phyloP scores from a whole-genome alignment of 1,284 basidiomycete species.

The Pterula multifida region DNA sequence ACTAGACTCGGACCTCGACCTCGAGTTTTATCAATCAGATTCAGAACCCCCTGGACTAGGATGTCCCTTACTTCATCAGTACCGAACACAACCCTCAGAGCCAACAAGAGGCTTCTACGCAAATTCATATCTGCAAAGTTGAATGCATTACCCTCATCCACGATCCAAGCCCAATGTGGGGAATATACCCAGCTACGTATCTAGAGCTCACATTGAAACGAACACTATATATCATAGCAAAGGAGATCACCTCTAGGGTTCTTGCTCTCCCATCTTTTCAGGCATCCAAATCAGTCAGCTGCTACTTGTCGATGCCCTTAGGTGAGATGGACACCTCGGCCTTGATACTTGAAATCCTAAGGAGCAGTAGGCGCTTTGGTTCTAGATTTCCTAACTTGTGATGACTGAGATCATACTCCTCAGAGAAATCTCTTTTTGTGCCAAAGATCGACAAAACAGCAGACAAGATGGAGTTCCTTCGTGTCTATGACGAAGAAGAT shows the following conservation, averaged over 20 bases:
- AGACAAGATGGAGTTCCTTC: constrained; percentile 54
- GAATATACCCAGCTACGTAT: not conserved
- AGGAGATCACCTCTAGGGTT: constrained; percentile 34
- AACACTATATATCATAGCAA: constrained; percentile 27
- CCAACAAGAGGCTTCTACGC: constrained; percentile 43
- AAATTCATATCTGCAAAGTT: constrained; percentile 34
- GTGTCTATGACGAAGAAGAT: constrained; percentile 46
- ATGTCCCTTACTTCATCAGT: not conserved
- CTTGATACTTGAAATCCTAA: constrained; percentile 35
- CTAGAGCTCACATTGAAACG: not conserved
- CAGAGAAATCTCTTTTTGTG: constrained; percentile 62
- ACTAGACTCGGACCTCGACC: no score
- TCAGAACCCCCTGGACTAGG: no score
- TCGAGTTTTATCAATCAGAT: no score
- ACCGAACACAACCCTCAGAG: constrained; percentile 14
- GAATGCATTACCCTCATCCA: constrained; percentile 24
- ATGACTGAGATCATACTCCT: constrained; percentile 4
- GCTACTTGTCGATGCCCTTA: constrained; percentile 68
- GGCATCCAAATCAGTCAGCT: constrained; percentile 41
- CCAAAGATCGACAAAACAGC: constrained; percentile 42
- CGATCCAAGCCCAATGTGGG: constrained; percentile 51
- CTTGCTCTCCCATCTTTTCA: constrained; percentile 39
- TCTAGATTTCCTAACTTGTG: not conserved
- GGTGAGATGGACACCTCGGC: constrained; percentile 52
- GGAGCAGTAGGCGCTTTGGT: constrained; percentile 11